Conservation (phyloP, 2,329 filamentous ascomycete genomes). For the Penicillium sp. region DNA sequence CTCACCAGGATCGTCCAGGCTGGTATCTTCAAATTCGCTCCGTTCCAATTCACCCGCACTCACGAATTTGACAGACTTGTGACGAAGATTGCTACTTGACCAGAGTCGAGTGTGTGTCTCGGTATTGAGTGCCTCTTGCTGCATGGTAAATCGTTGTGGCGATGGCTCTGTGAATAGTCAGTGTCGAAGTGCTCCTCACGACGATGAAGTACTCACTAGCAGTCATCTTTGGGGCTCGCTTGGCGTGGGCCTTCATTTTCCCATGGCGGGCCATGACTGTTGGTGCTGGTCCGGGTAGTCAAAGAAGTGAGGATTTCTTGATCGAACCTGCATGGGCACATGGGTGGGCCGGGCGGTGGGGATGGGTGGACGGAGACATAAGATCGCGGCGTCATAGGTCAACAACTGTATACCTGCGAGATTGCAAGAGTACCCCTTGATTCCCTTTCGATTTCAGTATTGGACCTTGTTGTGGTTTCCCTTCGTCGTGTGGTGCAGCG, state of each 20-base stretch:
- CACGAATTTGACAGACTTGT: conserved; percentile 56
- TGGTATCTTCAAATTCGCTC: conserved; percentile 23
- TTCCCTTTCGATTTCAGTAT: neutral
- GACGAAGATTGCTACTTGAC: conserved; percentile 49
- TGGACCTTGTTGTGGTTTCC: neutral
- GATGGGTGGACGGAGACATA: neutral
- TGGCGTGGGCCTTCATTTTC: conserved; percentile 22
- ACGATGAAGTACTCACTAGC: neutral
- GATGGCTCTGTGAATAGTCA: conserved; percentile 14
- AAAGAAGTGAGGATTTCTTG: conserved; percentile 1
- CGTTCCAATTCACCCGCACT: conserved; percentile 52
- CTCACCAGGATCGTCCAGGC: conserved; percentile 5
- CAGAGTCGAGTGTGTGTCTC: conserved; percentile 49
- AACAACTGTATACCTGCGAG: neutral
- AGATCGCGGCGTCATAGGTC: neutral
- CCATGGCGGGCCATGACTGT: conserved; percentile 26
- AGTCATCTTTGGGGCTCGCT: conserved; percentile 9
- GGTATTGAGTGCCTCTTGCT: conserved; percentile 57
- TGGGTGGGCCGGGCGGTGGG: neutral
- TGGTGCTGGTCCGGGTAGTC: neutral
- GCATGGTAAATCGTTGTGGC: conserved; percentile 43
- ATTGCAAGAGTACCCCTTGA: neutral
- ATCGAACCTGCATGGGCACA: neutral
- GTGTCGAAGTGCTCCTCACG: neutral
- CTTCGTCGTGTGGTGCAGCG: neutral